phyloP scores from a whole-genome alignment of 1,139 yeast species.

The Yamadazyma atlantica region DNA sequence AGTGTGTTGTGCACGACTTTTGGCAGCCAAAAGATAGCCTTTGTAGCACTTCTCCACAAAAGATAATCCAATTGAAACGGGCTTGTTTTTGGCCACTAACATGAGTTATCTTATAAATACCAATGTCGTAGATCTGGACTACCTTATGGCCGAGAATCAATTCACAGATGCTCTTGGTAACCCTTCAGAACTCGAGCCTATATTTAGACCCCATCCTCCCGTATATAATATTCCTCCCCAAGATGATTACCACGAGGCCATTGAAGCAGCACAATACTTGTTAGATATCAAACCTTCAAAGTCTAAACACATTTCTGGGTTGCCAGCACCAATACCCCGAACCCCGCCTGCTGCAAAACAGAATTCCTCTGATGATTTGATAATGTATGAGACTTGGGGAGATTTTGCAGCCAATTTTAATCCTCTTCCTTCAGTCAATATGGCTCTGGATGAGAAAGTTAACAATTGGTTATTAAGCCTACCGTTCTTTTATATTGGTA shows the following conservation, averaged over 20 bases:
- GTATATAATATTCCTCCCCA: neutral
- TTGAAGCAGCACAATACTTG: neutral
- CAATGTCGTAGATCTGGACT: too few relatives aligned
- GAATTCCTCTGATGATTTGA: neutral
- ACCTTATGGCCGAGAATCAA: neutral
- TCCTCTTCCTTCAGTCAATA: slow-evolving; percentile 57
- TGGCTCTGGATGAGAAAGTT: slow-evolving; percentile 64
- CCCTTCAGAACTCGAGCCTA: too few relatives aligned
- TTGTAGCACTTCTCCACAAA: neutral
- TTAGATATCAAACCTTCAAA: neutral
- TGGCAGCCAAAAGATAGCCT: neutral
- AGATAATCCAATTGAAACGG: neutral
- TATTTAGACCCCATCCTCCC: neutral
- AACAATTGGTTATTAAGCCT: slow-evolving; percentile 48
- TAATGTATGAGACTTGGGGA: neutral
- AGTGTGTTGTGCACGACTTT: neutral
- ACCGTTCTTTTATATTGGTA: neutral
- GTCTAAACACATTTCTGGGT: neutral
- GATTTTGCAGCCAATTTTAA: slow-evolving; percentile 32
- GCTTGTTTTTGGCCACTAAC: neutral
- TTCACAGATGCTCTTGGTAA: too few relatives aligned
- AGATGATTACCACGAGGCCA: neutral
- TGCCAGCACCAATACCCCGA: neutral
- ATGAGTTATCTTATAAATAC: too few relatives aligned
- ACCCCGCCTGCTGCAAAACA: neutral